Evolutionary conservation across 1,139 yeast genomes (phyloP), one percentile per base, ranked within the genome.

Genomic region (Pichia sp.): DNA sequence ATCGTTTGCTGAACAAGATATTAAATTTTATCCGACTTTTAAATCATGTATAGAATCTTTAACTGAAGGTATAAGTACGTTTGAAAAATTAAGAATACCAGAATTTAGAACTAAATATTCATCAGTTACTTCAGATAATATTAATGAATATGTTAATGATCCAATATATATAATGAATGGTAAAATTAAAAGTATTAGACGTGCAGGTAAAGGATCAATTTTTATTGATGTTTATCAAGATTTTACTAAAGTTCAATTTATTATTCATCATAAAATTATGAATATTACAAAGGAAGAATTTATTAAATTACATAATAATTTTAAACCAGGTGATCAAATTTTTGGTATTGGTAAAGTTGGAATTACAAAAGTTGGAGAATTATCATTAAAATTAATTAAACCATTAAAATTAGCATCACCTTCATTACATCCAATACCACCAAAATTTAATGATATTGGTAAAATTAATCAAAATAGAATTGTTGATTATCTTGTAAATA

Each of bases 311-410:
- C 83, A 81, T 60, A 65, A 65, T 3, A 62, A 70, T 38, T 67
- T 88, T 40, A 71, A 82, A 43, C 74, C 76, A 34, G 97, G 97
- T 0, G 98, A 90, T 62, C 76, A 74, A 42, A 68, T 89, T 2
- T 69, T 77, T 6, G 78, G 81, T 34, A 58, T 67, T 4, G 98
- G 98, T 0, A 60, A 61, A 27, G 89, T 96, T 0, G 86, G 94
- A 37, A 64, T 76, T 4, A 86, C 97, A 0, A 79, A 82, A 48
- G 78, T 81, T 1, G 95, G 95, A 0, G 94, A 87, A 59, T 68
- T 90, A 10, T 84, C 96, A 1, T 60, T 92, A 49, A 79, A 86
- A 56, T 74, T 83, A n/a, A 65, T 67, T 1, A 54, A 63, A 6
- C 72, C 80, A 1, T 64, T 86, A 1, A 57, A 52, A 33, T 65